These are phyloP conservation scores for Strobilomyces dryophilus DNA, from an alignment of 768 basidiomycete genomes.

Conservation along the genomic window DNA sequence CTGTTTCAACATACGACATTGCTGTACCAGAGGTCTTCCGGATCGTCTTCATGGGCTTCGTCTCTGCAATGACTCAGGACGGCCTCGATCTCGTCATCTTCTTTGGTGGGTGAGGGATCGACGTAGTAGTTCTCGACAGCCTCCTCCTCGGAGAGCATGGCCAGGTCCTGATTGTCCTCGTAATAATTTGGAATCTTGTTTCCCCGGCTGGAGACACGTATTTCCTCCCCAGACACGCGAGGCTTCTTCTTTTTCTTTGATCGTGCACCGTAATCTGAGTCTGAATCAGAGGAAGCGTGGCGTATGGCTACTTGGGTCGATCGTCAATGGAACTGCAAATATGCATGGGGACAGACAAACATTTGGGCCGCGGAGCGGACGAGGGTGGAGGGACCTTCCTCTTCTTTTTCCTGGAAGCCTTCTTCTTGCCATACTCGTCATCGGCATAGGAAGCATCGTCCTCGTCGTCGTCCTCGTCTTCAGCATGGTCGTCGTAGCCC, in stretches of 20 bases:
- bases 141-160: slow-evolving; percentile 60
- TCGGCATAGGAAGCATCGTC: slow-evolving; percentile 78
- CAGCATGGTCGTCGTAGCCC: slow-evolving; percentile 51
- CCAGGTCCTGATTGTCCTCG: slow-evolving; percentile 74
- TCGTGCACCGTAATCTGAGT: slow-evolving; percentile 82
- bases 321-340: slow-evolving; percentile 5
- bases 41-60: slow-evolving; percentile 71
- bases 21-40: slow-evolving; percentile 78
- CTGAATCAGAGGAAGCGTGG: slow-evolving; percentile 68
- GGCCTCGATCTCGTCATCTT: slow-evolving; percentile 89
- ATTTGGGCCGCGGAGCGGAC: slow-evolving; percentile 51
- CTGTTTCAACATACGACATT: slow-evolving; percentile 61
- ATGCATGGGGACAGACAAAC: slow-evolving; percentile 33
- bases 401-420: slow-evolving; percentile 66
- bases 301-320: slow-evolving; percentile 42
- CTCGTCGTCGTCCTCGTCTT: slow-evolving; percentile 54
- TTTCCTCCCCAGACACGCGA: slow-evolving; percentile 56
- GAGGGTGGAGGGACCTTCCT: slow-evolving; percentile 39
- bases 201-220: slow-evolving; percentile 73
- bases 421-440: slow-evolving; percentile 72
- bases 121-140: slow-evolving; percentile 50
- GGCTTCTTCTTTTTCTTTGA: slow-evolving; percentile 82
- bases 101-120: slow-evolving; percentile 48
- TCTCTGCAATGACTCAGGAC: slow-evolving; percentile 86
- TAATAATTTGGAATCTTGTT: slow-evolving; percentile 81